Evolutionary conservation across 345 rosid species (phyloP), one percentile per base, ranked within the genome.

Genomic region (Draba incana): DNA sequence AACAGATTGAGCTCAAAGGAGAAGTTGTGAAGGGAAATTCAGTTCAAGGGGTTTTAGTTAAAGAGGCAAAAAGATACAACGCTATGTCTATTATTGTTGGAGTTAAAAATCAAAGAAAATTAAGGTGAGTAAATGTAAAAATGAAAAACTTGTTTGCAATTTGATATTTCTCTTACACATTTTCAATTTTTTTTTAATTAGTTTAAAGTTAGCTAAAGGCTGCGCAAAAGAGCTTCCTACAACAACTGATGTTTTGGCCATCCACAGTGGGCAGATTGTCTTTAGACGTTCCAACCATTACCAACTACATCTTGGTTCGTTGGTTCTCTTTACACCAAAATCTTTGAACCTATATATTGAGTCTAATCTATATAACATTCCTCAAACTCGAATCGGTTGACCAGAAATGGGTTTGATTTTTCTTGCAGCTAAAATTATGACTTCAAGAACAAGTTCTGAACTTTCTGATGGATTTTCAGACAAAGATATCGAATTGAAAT

Each of bases 31-130:
- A 51, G 41, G 97, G 92, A 62, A 77, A 31, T 25, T 90, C 92
- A 27, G 81, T 73, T 8, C 70, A 81, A 73, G 85, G 77, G 39
- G 73, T 77, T 63, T 77, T 93, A 67, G 90, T 83, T 37, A 80
- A 79, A 69, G 96, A 91, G 75, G 89, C 92, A 27, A 87, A 74
- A 74, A 84, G 78, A 64, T 77, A 44, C 78, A 69, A 75, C 16
- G 87, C 90, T 51, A 80, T 55, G 16, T 87, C 85, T 37, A 15
- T 93, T 28, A 77, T 93, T 71, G 78, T 93, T 47, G 99, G 99
- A 65, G 77, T 77, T 54, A 81, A 79, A 77, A 77, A 70, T 64
- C 81, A 58, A 65, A 81, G 55, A 68, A 78, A 77, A 48, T 55
- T 86, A 54, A 75, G 91, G 98, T 92, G 74, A 61, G 77, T 14